A percentile compares a stretch with the other conserved stretches of the same genome.
Evolutionary conservation across 108 stramenopile genomes (phyloP).

Genomic region (Skeletonema marinoi): DNA sequence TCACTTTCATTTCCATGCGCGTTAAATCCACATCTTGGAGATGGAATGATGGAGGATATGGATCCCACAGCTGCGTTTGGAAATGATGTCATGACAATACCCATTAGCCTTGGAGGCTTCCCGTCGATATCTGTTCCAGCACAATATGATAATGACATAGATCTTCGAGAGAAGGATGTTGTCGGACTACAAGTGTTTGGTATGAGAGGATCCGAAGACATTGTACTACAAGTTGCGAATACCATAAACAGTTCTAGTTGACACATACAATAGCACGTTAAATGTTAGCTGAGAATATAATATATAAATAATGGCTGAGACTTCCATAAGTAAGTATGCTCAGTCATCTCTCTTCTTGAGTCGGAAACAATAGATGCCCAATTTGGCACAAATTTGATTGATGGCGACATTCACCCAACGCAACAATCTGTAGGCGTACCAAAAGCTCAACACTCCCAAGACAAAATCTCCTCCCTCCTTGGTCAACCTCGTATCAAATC

Average conservation of each 20-base stretch:
- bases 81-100: conserved; percentile 93
- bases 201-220: conserved; percentile 50
- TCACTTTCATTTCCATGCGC: conserved; percentile 59
- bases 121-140: conserved; percentile 82
- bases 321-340: neutral
- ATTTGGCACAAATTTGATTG: conserved; percentile 59
- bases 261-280: neutral
- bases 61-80: conserved; percentile 80
- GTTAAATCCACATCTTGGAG: conserved; percentile 34
- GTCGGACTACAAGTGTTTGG: conserved; percentile 61
- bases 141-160: neutral
- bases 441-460: conserved; percentile 50
- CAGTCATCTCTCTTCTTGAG: conserved; percentile 58
- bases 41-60: conserved; percentile 12
- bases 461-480: conserved; percentile 42
- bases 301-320: neutral
- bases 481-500: conserved; percentile 37
- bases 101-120: conserved; percentile 81
- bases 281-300: neutral
- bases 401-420: conserved; percentile 60
- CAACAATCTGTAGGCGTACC: conserved; percentile 56
- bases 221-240: conserved; percentile 51
- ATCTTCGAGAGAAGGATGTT: neutral
- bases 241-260: neutral
- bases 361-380: conserved; percentile 71